Evolutionary conservation across 2,329 filamentous ascomycete species (phyloP).

Genomic region (Thelonectria discophora): DNA sequence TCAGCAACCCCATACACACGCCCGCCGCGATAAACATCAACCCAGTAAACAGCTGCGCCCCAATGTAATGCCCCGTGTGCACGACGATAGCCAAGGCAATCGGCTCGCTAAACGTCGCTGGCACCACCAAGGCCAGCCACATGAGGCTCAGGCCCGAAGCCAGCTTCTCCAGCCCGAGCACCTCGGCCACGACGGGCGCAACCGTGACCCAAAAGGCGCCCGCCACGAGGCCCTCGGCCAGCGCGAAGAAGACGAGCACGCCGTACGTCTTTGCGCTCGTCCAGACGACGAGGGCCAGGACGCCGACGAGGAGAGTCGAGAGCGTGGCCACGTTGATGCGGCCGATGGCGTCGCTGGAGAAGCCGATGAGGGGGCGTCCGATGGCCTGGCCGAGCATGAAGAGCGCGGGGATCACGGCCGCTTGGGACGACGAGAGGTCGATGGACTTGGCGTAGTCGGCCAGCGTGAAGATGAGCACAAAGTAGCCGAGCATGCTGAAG

Average conservation of each 20-base stretch:
- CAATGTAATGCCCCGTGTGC: conserved; percentile 24
- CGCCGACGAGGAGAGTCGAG: conserved; percentile 50
- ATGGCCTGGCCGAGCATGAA: conserved; percentile 70
- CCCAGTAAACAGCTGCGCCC: conserved; percentile 27
- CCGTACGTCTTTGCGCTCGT: conserved; percentile 20
- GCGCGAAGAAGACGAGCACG: conserved; percentile 18
- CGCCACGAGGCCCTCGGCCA: conserved; percentile 9
- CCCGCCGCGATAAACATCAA: conserved; percentile 18
- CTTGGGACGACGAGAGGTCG: conserved; percentile 67
- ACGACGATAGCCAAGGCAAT: conserved; percentile 23
- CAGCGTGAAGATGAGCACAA: conserved; percentile 70
- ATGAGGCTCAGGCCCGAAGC: conserved; percentile 25
- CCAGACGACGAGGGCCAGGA: conserved; percentile 21
- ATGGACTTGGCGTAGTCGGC: conserved; percentile 69
- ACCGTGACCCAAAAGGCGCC: conserved; percentile 27
- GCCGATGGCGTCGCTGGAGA: conserved; percentile 68
- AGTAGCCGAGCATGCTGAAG: conserved; percentile 71
- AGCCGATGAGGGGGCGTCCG: conserved; percentile 68
- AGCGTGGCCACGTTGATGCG: conserved; percentile 68
- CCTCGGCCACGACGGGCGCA: conserved; percentile 22
- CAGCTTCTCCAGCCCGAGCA: conserved; percentile 17
- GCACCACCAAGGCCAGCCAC: conserved; percentile 22
- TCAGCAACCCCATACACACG: conserved; percentile 3
- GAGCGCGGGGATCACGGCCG: conserved; percentile 67
- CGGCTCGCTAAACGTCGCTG: conserved; percentile 27